These are phyloP conservation scores for Yarrowia sp. DNA, from an alignment of 805 yeast species.

Conservation along the genomic window DNA sequence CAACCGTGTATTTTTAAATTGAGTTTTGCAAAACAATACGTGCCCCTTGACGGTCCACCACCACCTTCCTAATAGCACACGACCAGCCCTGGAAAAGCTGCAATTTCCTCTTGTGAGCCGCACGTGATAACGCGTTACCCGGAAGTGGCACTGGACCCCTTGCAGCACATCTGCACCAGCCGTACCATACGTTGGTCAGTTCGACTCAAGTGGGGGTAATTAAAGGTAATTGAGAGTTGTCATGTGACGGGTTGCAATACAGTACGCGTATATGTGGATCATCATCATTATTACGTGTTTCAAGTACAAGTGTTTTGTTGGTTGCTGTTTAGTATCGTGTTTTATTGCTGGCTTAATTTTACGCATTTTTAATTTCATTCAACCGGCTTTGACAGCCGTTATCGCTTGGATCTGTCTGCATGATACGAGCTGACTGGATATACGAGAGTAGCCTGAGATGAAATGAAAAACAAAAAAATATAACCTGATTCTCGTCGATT, in stretches of 20 bases:
- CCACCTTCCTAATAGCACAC: background rate
- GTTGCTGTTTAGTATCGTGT: too few relatives aligned
- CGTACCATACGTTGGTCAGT: background rate
- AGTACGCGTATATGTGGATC: too few relatives aligned
- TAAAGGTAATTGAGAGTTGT: too few relatives aligned
- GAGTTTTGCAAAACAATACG: background rate
- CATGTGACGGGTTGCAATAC: too few relatives aligned
- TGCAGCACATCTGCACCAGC: constrained; percentile 7
- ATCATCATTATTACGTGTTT: too few relatives aligned
- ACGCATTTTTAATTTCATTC: too few relatives aligned
- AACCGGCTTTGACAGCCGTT: background rate
- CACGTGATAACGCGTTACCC: constrained; percentile 10
- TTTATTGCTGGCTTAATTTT: background rate
- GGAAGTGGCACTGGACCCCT: background rate
- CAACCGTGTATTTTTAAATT: background rate
- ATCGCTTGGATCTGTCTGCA: background rate
- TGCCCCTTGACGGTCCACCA: background rate
- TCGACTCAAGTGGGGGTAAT: too few relatives aligned
- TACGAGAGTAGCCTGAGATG: background rate
- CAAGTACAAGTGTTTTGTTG: too few relatives aligned
- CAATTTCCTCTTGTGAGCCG: background rate
- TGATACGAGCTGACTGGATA: too few relatives aligned
- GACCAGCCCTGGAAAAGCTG: background rate
- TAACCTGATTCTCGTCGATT: too few relatives aligned
- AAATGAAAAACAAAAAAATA: background rate